Base-by-base conservation (phyloP, 352 stramenopile genomes). In the Phytophthora podocarpi region DNA sequence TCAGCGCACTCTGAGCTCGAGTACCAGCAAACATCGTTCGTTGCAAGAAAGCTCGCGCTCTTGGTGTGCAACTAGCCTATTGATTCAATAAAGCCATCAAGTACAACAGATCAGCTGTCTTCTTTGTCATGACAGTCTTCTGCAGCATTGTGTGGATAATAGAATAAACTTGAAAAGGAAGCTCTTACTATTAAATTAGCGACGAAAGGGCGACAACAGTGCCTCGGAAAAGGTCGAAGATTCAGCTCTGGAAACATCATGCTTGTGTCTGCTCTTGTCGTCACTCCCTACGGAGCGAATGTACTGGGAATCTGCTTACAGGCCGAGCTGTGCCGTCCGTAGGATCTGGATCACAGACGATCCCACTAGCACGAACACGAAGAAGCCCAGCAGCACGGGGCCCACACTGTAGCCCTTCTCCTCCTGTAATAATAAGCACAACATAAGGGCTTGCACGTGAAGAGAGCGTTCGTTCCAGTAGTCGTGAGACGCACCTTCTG, bases 341-440 rank as follows among this genome's bases (percentile, higher is more conserved):
- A 96, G 64, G 63, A 96, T 93, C 74, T 96, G 84, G 28, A 96
- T 78, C 31, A 96, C 67, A 18, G 88, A 93, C 52, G 88, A 96
- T 28, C 88, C 88, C 35, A 95, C 83, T 7, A 96, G 63, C 52
- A 96, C 84, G 35, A 96, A 96, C 36, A 95, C 67, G 59, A 96
- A 92, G 70, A 96, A 95, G 30, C 81, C 88, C 45, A 96, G 51
- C 3, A 96, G 76, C 37, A 92, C 49, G 30, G 88, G 88, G 16
- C 88, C 88, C 16, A 96, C 46, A 23, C 77, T 76, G 67, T 90
- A 95, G n/a, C 80, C 74, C 35, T 69, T 82, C 39, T 89, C 74
- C 52, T 92, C 76, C 76, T 90, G 60, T 45, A 60, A 36, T 15
- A n/a, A 12, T n/a, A n/a, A n/a, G n/a, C n/a, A n/a, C n/a, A n/a